Base-by-base conservation (phyloP, 2,329 filamentous ascomycete species). In the Fusarium xyrophilum region DNA sequence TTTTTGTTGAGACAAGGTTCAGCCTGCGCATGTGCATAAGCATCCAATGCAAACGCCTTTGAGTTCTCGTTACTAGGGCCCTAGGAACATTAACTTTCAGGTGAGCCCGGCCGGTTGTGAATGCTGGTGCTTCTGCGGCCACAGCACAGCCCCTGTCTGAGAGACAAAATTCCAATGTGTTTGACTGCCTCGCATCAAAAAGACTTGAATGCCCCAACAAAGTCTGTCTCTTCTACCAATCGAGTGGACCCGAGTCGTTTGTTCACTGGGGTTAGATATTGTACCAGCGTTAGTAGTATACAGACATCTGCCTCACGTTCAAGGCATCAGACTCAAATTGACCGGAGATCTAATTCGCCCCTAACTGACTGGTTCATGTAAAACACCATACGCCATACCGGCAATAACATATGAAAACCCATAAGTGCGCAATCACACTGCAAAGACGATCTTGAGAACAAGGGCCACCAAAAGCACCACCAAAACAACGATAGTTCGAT, bases 401-500 rank as follows among this genome's bases (percentile, higher is more conserved):
- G 43, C 36, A 30, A 59, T 47, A 43, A 42, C 15, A 52, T 21
- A 38, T n/a, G 30, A 23, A 44, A 25, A 30, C 28, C 27, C 2
- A 36, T 30, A 17, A 13, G n/a, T 14, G 38, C 27, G 21, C 33
- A 30, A 21, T 55, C 43, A 78, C 11, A 74, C 56, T 40, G 74
- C 79, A 44, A 81, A 74, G 19, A 86, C 69, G 30, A 88, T 80
- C 73, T 87, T 89, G 59, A 87, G 63, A 25, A 97, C 81, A 82
- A 97, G 87, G 25, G 92, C 87, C 6, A 89, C 81, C 23, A 97
- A 81, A 28, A 91, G 82, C 17, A 92, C 84, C 1, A 92, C 82
- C 21, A 97, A 79, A 10, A 88, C 90, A 25, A 90, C 87, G 69
- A 97, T 97, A 38, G 90, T 86, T 67, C 92, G 88, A 78, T 97